phyloP scores from a whole-genome alignment of 2,329 filamentous ascomycete species.

The Aspergillus sp. region DNA sequence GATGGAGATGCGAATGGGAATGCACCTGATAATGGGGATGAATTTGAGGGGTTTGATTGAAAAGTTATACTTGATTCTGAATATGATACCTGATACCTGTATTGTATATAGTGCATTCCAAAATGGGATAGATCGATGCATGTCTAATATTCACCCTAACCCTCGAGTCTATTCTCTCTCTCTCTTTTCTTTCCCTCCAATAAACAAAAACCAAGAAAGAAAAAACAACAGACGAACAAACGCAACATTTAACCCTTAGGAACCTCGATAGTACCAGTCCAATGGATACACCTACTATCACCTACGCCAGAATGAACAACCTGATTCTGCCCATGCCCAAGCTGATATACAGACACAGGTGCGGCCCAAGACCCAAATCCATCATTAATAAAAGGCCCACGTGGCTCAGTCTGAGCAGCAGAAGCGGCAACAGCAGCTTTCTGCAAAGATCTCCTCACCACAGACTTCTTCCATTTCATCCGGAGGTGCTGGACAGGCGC shows the following conservation, averaged over 20 bases:
- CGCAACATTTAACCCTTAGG: too few species aligned
- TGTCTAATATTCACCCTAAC: not conserved
- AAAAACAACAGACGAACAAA: too few species aligned
- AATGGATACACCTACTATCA: too few species aligned
- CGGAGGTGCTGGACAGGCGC: not conserved
- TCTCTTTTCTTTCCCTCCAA: too few species aligned
- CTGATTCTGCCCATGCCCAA: not conserved
- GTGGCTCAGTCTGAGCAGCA: too few species aligned
- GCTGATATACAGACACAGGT: not conserved
- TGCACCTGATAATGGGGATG: conserved; percentile 22
- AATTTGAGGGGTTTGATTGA: conserved; percentile 53
- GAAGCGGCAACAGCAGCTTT: too few species aligned
- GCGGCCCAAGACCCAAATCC: not conserved
- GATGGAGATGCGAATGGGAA: not conserved
- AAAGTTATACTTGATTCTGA: conserved; percentile 1
- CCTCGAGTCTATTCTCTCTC: not conserved
- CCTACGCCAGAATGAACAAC: too few species aligned
- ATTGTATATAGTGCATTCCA: not conserved
- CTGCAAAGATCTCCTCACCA: too few species aligned
- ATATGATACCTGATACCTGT: not conserved
- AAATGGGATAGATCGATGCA: not conserved
- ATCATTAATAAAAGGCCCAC: too few species aligned
- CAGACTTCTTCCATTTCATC: not conserved
- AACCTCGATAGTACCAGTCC: not conserved
- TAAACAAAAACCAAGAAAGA: too few species aligned